Evolutionary conservation across 164 flowering plant species (phyloP).

Genomic region (Magnolia sinica): DNA sequence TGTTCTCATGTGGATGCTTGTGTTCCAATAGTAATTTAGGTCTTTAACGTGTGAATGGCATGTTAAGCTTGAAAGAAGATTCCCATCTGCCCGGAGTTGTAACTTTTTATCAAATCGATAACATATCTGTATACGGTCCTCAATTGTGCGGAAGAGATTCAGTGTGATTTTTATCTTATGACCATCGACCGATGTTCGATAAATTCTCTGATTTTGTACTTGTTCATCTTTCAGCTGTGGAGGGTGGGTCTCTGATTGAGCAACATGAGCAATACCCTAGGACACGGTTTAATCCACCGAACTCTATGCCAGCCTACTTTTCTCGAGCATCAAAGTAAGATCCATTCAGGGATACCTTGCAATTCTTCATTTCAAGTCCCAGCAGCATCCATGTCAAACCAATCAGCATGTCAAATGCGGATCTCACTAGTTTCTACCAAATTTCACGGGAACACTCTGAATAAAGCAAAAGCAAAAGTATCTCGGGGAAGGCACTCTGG

Average conservation of each 20-base stretch:
- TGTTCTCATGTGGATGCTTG: no score
- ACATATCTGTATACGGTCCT: no score
- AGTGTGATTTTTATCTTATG: no score
- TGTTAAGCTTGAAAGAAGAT: no score
- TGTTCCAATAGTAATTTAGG: no score
- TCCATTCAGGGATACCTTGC: slow-evolving; percentile 28
- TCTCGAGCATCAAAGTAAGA: slow-evolving; percentile 44
- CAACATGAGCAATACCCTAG: slow-evolving; percentile 69
- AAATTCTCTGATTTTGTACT: background rate
- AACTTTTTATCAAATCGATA: no score
- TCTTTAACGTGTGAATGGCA: no score
- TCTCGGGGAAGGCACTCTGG: slow-evolving; percentile 28
- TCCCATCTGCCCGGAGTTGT: no score
- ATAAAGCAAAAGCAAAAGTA: slow-evolving; percentile 18
- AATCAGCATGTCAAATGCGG: slow-evolving; percentile 27
- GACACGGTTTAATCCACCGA: slow-evolving; percentile 47
- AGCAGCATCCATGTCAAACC: slow-evolving; percentile 20
- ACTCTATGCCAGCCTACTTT: slow-evolving; percentile 33
- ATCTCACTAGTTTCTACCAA: slow-evolving; percentile 32
- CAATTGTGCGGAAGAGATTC: no score
- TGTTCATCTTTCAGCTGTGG: background rate
- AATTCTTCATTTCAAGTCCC: slow-evolving; percentile 39
- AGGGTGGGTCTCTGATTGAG: slow-evolving; percentile 5
- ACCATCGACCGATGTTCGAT: no score
- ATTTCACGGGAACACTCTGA: slow-evolving; percentile 32